Evolutionary conservation across 1,284 basidiomycete genomes (phyloP), one percentile per base, ranked within the genome.

Genomic region (Pseudozyma flocculosa): DNA sequence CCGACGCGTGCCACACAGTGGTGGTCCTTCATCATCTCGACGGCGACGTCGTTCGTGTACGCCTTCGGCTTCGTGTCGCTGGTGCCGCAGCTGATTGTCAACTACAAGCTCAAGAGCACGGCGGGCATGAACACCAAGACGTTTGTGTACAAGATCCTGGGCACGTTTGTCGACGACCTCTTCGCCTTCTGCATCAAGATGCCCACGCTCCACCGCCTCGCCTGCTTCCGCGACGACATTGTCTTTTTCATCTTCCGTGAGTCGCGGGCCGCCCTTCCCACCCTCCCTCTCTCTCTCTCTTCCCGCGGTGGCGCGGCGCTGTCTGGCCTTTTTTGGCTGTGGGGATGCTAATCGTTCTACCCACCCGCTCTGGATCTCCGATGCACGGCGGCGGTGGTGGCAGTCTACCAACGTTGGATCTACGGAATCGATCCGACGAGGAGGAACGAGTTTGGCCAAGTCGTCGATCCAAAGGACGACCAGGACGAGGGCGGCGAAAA

Each of bases 111-210:
- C 61, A 79, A 88, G 86, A 88, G 86, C 74, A 90, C 92, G 36
- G 87, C 90, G 36, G 91, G 93, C 75, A 90, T 93, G 87, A 90
- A 89, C 11, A 90, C 93, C 86, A 95, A 93, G 80, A 90, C 93
- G 3, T 92, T 97, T 88, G 86, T 93, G 61, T 96, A 90, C 83
- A 95, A 95, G 82, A 88, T 89, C 2, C 81, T 92, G 45, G 88
- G 87, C 26, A 91, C 90, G 7, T 79, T 82, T 48, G 89, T 95
- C 29, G 92, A 96, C 79, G 92, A 95, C 80, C 84, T 94, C 67
- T 62, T 73, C 54, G 73, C 75, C 19, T 94, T 93, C 80, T 90
- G 89, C 74, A 91, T 94, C 81, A 89, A 90, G 81, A 96, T 96
- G 93, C 94, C 94, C 17, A 86, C 88, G 75, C 83, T 96, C 46